Evolutionary conservation across 768 basidiomycete species (phyloP).

Genomic region (Candolleomyces aberdarensis): DNA sequence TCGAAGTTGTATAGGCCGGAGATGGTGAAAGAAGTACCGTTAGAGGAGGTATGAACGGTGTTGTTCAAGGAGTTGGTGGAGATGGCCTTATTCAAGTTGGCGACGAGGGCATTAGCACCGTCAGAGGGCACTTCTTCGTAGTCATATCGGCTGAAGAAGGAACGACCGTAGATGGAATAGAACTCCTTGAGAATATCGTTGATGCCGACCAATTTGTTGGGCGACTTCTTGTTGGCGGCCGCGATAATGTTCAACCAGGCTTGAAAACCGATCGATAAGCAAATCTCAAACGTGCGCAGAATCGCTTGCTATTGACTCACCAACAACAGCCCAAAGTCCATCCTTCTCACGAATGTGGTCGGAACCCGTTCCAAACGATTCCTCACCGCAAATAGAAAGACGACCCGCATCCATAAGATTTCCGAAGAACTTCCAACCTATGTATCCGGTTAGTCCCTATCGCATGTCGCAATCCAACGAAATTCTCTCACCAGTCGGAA

Average conservation of each 20-base stretch:
- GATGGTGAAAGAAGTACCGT: slow-evolving; percentile 72
- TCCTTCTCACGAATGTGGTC: slow-evolving; percentile 99
- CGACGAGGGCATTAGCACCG: slow-evolving; percentile 84
- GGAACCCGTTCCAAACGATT: slow-evolving; percentile 99
- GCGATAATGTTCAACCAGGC: slow-evolving; percentile 98
- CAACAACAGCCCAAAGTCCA: slow-evolving; percentile 95
- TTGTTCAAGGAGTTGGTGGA: slow-evolving; percentile 64
- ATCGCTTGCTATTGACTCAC: slow-evolving; percentile 40
- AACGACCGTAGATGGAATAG: slow-evolving; percentile 92
- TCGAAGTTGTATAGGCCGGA: slow-evolving; percentile 81
- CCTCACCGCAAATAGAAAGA: slow-evolving; percentile 97
- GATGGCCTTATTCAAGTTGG: slow-evolving; percentile 70
- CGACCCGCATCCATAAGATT: slow-evolving; percentile 99
- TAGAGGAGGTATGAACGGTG: slow-evolving; percentile 62
- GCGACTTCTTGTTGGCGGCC: slow-evolving; percentile 76
- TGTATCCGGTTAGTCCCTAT: neutral
- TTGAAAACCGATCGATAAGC: slow-evolving; percentile 23
- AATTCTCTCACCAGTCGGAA: slow-evolving; percentile 73
- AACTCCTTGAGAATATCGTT: slow-evolving; percentile 86
- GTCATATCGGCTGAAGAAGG: slow-evolving; percentile 98
- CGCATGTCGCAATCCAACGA: slow-evolving; percentile 16
- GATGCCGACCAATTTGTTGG: slow-evolving; percentile 79
- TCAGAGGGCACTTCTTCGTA: slow-evolving; percentile 97
- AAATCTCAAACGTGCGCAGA: neutral
- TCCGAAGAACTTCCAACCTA: slow-evolving; percentile 99